phyloP scores from a whole-genome alignment of 768 basidiomycete genomes.

The Boletus barrowsii region DNA sequence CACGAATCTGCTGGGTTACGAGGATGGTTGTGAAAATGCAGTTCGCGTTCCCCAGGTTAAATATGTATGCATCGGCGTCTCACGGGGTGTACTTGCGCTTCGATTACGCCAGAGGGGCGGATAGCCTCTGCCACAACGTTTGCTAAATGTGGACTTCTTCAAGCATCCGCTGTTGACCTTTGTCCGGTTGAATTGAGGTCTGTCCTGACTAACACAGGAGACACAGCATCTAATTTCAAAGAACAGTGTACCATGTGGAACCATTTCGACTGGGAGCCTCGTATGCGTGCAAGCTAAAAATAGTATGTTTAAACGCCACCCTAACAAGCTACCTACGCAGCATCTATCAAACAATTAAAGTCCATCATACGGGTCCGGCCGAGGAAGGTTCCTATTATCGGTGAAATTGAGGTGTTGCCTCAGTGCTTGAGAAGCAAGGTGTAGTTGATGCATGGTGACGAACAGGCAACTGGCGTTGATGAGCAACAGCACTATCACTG shows the following conservation, averaged over 20 bases:
- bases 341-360: conserved; percentile 15
- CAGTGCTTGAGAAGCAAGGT: conserved; percentile 14
- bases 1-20: background rate
- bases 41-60: conserved; percentile 5
- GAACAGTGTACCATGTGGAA: background rate
- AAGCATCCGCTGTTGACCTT: background rate
- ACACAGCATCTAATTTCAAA: conserved; percentile 3
- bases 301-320: background rate
- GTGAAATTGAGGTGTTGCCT: conserved; percentile 16
- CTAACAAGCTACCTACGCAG: background rate
- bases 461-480: conserved; percentile 25
- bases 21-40: background rate
- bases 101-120: background rate
- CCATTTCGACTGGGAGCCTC: background rate
- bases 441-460: conserved; percentile 14
- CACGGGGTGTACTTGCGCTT: background rate
- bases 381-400: conserved; percentile 28
- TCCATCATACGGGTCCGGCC: conserved; percentile 31
- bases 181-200: background rate
- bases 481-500: conserved; percentile 19
- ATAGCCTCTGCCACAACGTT: background rate
- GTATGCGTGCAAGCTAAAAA: background rate
- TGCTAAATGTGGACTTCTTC: conserved; percentile 1
- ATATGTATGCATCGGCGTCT: conserved; percentile 2
- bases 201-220: background rate